These are phyloP conservation scores for Xylaria multiplex DNA, from an alignment of 2,329 filamentous ascomycete genomes.

Conservation along the genomic window DNA sequence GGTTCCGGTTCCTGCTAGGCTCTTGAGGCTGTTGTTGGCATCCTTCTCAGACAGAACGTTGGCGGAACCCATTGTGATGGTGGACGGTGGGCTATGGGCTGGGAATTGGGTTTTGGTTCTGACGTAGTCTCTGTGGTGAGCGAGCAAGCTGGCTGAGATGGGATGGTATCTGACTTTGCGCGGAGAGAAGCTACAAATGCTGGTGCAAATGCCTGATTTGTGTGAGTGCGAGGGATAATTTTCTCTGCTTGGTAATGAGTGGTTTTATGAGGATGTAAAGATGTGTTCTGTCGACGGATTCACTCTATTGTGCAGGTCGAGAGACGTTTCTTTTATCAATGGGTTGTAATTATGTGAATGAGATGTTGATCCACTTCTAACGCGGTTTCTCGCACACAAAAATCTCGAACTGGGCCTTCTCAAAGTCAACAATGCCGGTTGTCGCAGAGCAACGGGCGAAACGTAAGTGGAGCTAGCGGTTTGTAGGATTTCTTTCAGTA, in stretches of 20 bases:
- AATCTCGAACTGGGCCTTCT: conserved; percentile 28
- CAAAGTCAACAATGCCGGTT: conserved; percentile 40
- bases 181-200: conserved; percentile 7
- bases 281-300: background rate
- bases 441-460: conserved; percentile 32
- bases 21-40: conserved; percentile 62
- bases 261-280: conserved; percentile 14
- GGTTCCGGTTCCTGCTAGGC: conserved; percentile 44
- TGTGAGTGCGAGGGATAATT: background rate
- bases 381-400: conserved; percentile 27
- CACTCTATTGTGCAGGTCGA: conserved; percentile 52
- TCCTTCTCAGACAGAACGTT: conserved; percentile 73
- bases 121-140: background rate
- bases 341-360: background rate
- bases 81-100: background rate
- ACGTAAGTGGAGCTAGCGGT: background rate
- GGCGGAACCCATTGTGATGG: conserved; percentile 60
- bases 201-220: conserved; percentile 20
- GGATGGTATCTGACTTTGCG: conserved; percentile 3
- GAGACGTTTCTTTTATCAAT: conserved; percentile 32
- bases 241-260: background rate
- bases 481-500: background rate
- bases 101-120: background rate
- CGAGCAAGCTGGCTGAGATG: background rate
- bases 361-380: conserved; percentile 22